Conservation (phyloP, 352 stramenopile species). For the Pythium monospermum region DNA sequence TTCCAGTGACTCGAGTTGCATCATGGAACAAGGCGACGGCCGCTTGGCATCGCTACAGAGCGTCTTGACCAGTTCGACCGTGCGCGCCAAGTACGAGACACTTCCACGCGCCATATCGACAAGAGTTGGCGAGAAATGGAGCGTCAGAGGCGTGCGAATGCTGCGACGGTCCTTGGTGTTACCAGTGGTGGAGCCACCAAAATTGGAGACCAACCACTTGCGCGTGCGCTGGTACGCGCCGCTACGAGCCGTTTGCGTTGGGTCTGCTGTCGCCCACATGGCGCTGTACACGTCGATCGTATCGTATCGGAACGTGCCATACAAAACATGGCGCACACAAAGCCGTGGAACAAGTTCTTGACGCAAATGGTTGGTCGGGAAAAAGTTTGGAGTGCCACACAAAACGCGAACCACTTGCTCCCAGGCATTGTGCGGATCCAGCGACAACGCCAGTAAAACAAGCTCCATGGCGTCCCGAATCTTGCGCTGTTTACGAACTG, state of each 20-base stretch:
- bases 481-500: conserved; percentile 2
- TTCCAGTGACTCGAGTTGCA: not conserved
- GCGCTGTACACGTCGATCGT: conserved; percentile 11
- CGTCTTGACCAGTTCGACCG: not conserved
- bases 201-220: conserved; percentile 3
- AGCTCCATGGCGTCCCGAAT: conserved; percentile 20
- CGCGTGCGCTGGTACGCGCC: conserved; percentile 10
- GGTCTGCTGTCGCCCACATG: conserved; percentile 2
- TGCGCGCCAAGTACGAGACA: conserved; percentile 2
- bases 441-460: conserved; percentile 9
- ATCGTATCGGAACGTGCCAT: conserved; percentile 16
- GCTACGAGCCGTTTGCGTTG: too few species aligned
- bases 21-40: not conserved
- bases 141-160: not conserved
- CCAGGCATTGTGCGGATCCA: conserved; percentile 12
- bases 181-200: not conserved
- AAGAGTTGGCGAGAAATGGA: conserved; percentile 11
- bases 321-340: conserved; percentile 4
- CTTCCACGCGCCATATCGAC: conserved; percentile 10
- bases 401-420: conserved; percentile 18
- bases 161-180: not conserved
- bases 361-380: conserved; percentile 12
- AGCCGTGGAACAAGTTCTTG: conserved; percentile 14
- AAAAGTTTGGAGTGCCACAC: conserved; percentile 16
- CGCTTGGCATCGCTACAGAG: not conserved